Evolutionary conservation across 768 basidiomycete genomes (phyloP).

Genomic region (Xerocomellus dryophilus): DNA sequence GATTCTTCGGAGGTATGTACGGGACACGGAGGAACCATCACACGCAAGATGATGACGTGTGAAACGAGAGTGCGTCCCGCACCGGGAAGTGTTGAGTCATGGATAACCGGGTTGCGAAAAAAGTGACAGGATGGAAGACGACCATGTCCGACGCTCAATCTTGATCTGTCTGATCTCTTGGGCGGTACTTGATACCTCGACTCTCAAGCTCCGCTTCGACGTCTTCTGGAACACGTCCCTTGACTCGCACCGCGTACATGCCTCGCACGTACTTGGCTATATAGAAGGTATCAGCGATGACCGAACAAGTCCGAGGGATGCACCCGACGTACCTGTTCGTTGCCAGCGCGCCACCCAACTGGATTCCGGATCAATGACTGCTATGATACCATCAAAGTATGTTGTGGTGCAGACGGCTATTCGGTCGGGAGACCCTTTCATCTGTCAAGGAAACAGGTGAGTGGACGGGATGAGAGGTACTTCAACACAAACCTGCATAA

Average conservation of each 20-base stretch:
- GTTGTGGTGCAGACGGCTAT: conserved; percentile 86
- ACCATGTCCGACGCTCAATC: conserved; percentile 39
- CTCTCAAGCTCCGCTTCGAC: conserved; percentile 77
- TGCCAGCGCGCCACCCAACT: conserved; percentile 99
- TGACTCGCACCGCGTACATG: conserved; percentile 90
- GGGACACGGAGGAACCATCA: neutral
- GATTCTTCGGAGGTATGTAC: conserved; percentile 7
- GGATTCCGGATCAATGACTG: conserved; percentile 77
- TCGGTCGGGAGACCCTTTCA: conserved; percentile 83
- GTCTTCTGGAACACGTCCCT: conserved; percentile 81
- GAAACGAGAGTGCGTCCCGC: conserved; percentile 4
- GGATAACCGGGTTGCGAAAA: neutral
- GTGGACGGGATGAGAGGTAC: neutral
- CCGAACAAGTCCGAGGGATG: neutral
- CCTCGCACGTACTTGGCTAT: conserved; percentile 87
- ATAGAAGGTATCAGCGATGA: conserved; percentile 4
- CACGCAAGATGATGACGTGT: conserved; percentile 14
- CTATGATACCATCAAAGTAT: conserved; percentile 89
- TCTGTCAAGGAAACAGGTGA: conserved; percentile 43
- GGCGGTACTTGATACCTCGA: conserved; percentile 80
- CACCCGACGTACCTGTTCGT: conserved; percentile 66
- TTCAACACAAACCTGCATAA: conserved; percentile 68
- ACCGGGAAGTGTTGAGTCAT: neutral
- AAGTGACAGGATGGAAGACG: too few relatives aligned
- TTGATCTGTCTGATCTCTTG: conserved; percentile 75